These are phyloP conservation scores for Podospora australis DNA, from an alignment of 495 filamentous ascomycete genomes.

Conservation along the genomic window DNA sequence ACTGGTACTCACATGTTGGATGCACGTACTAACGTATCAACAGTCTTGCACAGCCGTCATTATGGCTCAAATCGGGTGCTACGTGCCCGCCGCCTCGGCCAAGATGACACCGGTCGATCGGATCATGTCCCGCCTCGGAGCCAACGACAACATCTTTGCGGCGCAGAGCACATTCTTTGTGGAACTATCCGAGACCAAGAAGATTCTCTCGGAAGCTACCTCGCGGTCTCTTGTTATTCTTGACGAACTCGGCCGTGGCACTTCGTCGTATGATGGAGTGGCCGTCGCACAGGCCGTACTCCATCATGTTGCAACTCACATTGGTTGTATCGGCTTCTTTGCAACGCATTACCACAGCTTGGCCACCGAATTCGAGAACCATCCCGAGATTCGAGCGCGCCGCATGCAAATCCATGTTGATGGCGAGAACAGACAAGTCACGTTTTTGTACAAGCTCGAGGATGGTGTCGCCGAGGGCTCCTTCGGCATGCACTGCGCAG, in stretches of 20 bases:
- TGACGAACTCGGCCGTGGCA: constrained; percentile 93
- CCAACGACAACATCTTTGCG: constrained; percentile 98
- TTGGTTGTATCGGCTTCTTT: constrained; percentile 94
- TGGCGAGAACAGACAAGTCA: constrained; percentile 71
- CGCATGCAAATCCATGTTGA: constrained; percentile 95
- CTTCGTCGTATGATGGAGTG: constrained; percentile 89
- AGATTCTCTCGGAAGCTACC: constrained; percentile 93
- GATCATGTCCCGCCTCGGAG: constrained; percentile 97
- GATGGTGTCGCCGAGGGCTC: constrained; percentile 92
- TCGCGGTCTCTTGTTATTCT: constrained; percentile 94
- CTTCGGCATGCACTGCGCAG: constrained; percentile 98
- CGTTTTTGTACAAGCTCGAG: constrained; percentile 94
- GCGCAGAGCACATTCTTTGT: constrained; percentile 98
- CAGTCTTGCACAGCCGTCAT: constrained; percentile 86
- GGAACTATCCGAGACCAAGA: constrained; percentile 94
- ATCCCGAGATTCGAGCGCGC: constrained; percentile 79
- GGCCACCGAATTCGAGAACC: constrained; percentile 77
- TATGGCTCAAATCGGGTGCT: constrained; percentile 97
- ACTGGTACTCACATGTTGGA: too few relatives aligned
- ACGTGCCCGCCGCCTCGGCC: constrained; percentile 78
- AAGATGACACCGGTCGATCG: constrained; percentile 88
- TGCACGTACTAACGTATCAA: constrained; percentile 18
- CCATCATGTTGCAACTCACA: constrained; percentile 87
- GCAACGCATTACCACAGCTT: constrained; percentile 97
- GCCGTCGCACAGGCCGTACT: constrained; percentile 95